Evolutionary conservation across 768 basidiomycete genomes (phyloP), one percentile per base, ranked within the genome.

Genomic region (Lepiota brunneoincarnata): DNA sequence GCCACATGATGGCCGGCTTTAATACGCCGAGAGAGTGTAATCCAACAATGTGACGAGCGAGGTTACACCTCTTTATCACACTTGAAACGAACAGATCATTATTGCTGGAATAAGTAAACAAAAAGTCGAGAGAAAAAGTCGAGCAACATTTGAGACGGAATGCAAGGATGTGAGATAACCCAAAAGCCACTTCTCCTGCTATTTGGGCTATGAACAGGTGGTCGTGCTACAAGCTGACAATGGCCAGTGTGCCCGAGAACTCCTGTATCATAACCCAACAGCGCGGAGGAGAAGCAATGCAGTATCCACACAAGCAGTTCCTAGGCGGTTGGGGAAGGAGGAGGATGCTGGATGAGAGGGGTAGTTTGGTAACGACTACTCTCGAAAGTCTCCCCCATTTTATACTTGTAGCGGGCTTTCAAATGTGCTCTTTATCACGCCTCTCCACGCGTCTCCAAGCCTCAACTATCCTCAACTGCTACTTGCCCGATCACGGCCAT

Each of bases 121-220:
- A 10, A 36, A 26, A 37, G 15, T 21, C 24, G 12, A 45, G 24
- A 45, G 12, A 45, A 20, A 45, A 15, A 20, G 9, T 18, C 34
- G 37, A 28, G 7, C 38, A 7, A 35, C 21, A 24, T 20, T 53
- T 31, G 31, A 49, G 23, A 15, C 21, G 43, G 45, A 59, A 57
- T 51, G 43, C 43, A 35, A 28, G 21, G 37, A 20, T 24, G 34
- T 24, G 51, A 50, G 31, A 34, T 55, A 58, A 61, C 24, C 21
- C 60, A 59, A 66, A 23, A 73, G 74, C 77, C 67, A 77, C 69
- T 73, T 63, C 51, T 26, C 63, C 71, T 72, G 75, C 76, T 76
- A 77, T 78, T 73, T 76, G 72, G 76, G 74, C 79, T 80, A 81
- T 82, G 80, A 82, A 81, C 78, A 80, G 69, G 77, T 11, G 26